Base-by-base conservation (phyloP, 106 monocot genomes). In the Amphibolis antarctica region DNA sequence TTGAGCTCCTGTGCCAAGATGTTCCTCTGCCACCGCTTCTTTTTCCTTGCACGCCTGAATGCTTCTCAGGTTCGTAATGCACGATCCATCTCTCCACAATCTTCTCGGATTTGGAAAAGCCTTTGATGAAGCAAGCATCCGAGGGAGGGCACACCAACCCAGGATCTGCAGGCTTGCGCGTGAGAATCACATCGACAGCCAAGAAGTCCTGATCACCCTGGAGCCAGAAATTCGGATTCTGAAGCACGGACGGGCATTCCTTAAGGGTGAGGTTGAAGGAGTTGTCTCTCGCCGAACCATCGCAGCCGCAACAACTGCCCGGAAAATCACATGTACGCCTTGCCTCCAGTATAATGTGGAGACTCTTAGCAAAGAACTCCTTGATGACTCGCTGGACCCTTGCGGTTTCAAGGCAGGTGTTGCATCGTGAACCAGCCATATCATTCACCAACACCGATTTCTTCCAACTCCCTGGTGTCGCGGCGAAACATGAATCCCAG, bases 1-100 rank as follows among this genome's bases (percentile, higher is more conserved):
- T 85, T 9, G 75, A 76, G 46, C 69, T 77, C 65, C 50, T 81
- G 69, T 80, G 82, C 7, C 36, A 36, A 36, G 36, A 36, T 4
- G 4, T 36, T 36, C 36, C 36, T 36, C 36, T 36, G 36, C 4
- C 36, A 7, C 29, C 59, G 69, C 60, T 70, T 81, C 64, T 72
- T 76, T 44, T 73, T 78, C 53, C 74, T 46, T 24, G 69, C 49
- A 5, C 60, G 63, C 56, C 65, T 23, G 28, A 68, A 14, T 26
- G 55, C 15, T 67, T 75, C 25, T 52, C 63, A n/a, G 42, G 20
- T 43, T 72, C 63, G 19, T 72, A 64, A 26, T 72, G 71, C 12
- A 72, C 17, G 15, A 72, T 62, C 71, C 71, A 72, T 18, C 71
- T 52, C 44, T 72, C 71, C 3, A 72, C 53, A 6, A 72, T 45